Evolutionary conservation across 257 asterid species (phyloP).

Genomic region (Fraxinus americana): DNA sequence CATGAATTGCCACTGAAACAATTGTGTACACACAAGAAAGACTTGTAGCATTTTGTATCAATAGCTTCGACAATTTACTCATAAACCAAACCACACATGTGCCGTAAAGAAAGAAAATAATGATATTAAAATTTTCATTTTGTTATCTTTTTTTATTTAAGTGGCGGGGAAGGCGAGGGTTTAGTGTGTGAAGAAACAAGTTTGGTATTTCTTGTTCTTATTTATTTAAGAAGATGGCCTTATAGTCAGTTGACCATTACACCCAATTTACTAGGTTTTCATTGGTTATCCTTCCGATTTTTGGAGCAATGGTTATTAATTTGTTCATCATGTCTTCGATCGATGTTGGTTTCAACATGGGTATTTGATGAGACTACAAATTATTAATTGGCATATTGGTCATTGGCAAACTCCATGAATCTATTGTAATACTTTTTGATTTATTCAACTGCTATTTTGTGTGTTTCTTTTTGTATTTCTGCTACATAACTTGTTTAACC

Average conservation of each 20-base stretch:
- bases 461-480: slow-evolving; percentile 19
- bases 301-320: neutral
- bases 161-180: neutral
- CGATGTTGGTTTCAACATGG: neutral
- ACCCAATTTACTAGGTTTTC: neutral
- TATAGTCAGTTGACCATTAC: neutral
- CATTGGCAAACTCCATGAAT: neutral
- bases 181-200: neutral
- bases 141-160: neutral
- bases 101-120: neutral
- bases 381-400: neutral
- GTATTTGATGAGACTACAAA: neutral
- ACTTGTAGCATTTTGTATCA: neutral
- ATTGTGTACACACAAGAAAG: neutral
- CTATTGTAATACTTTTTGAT: neutral
- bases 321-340: neutral
- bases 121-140: neutral
- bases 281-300: neutral
- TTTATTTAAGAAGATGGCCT: neutral
- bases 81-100: neutral
- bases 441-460: slow-evolving; percentile 16
- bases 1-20: neutral
- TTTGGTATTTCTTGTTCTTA: neutral
- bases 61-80: neutral
- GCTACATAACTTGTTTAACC: slow-evolving; percentile 18